Evolutionary conservation across 352 stramenopile species (phyloP).

Genomic region (Globisporangium sylvaticum): DNA sequence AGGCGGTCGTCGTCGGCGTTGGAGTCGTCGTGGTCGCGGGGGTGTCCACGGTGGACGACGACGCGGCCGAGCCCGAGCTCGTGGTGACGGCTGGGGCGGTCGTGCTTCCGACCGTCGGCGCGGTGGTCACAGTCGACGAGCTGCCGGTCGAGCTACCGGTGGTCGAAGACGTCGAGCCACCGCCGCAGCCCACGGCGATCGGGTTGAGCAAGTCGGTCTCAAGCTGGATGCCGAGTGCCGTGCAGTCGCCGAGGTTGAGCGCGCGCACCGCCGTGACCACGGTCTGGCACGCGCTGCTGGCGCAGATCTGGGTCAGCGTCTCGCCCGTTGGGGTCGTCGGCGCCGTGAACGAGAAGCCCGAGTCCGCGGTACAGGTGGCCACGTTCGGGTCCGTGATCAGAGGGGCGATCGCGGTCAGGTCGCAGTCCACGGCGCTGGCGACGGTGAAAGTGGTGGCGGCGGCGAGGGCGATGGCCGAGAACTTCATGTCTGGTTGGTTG

Average conservation of each 20-base stretch:
- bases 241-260: slow-evolving; percentile 29
- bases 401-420: slow-evolving; percentile 10
- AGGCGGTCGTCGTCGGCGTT: background rate
- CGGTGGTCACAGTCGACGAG: background rate
- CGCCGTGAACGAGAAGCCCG: slow-evolving; percentile 22
- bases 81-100: background rate
- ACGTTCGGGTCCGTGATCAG: slow-evolving; percentile 7
- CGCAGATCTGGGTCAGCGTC: slow-evolving; percentile 21
- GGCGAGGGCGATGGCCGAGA: background rate
- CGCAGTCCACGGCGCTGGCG: slow-evolving; percentile 6
- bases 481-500: too few relatives aligned
- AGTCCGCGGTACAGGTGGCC: slow-evolving; percentile 15
- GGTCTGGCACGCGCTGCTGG: slow-evolving; percentile 17
- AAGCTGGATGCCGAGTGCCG: slow-evolving; percentile 17
- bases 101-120: background rate
- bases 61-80: background rate
- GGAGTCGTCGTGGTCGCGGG: background rate
- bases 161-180: background rate
- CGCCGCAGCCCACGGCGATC: background rate
- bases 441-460: background rate
- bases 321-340: slow-evolving; percentile 1
- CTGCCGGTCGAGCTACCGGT: background rate
- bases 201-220: slow-evolving; percentile 23
- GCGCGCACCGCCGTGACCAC: slow-evolving; percentile 16
- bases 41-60: background rate